Percentiles rank a stretch among this genome's conserved stretches.
phyloP scores from a whole-genome alignment of 768 basidiomycete species.

The Hygrocybe punicea region DNA sequence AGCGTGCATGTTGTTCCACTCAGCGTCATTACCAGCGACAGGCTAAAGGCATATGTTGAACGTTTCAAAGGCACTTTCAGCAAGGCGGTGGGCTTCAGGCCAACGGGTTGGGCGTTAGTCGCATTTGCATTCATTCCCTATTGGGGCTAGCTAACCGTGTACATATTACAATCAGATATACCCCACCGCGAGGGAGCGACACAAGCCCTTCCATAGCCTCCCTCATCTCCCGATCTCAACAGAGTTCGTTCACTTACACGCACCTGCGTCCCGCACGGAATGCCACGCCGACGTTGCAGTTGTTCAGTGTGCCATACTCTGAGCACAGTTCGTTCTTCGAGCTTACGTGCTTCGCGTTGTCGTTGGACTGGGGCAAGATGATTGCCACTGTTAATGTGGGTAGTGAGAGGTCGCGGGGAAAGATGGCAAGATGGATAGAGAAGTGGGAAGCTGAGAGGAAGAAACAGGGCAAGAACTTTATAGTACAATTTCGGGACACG shows the following conservation, averaged over 20 bases:
- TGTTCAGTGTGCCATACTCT: slow-evolving; percentile 88
- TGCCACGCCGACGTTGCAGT: slow-evolving; percentile 62
- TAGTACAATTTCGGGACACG: slow-evolving; percentile 41
- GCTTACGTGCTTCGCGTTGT: slow-evolving; percentile 91
- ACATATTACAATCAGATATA: slow-evolving; percentile 48
- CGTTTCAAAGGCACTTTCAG: slow-evolving; percentile 69
- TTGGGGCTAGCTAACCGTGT: not conserved
- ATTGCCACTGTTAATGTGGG: slow-evolving; percentile 94
- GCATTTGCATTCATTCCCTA: not conserved
- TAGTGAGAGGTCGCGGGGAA: slow-evolving; percentile 64
- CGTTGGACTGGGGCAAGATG: slow-evolving; percentile 80
- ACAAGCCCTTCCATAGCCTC: slow-evolving; percentile 60
- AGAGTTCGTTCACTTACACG: slow-evolving; percentile 63
- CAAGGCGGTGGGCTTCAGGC: slow-evolving; percentile 77
- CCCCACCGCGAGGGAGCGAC: slow-evolving; percentile 61
- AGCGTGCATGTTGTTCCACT: slow-evolving; percentile 86
- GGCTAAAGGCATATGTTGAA: slow-evolving; percentile 71
- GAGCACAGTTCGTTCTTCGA: slow-evolving; percentile 97
- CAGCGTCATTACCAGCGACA: slow-evolving; percentile 68
- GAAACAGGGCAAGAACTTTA: slow-evolving; percentile 39
- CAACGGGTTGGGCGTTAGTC: slow-evolving; percentile 96
- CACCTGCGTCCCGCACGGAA: slow-evolving; percentile 68
- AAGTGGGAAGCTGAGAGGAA: slow-evolving; percentile 85
- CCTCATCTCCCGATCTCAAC: slow-evolving; percentile 66
- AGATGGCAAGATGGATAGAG: slow-evolving; percentile 87